Base-by-base conservation (phyloP, 352 stramenopile genomes). In the Globisporangium sylvaticum region DNA sequence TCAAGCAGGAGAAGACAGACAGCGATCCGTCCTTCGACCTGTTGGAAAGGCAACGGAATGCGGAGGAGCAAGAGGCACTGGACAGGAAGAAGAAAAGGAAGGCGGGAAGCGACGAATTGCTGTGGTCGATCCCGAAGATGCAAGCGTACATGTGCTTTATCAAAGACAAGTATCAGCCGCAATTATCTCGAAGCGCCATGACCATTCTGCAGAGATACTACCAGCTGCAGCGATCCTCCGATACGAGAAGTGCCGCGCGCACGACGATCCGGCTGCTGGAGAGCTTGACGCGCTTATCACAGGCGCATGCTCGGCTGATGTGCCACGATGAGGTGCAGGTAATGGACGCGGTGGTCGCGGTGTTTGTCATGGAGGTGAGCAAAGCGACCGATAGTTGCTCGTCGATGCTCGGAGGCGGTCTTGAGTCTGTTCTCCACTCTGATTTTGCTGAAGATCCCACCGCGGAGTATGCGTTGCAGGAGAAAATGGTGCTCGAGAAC, bases 201-300 rank as follows among this genome's bases (percentile, higher is more conserved):
- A 69, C 77, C 12, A 86, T 98, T 10, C 72, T 99, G 22, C 84
- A 97, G 71, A 82, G 81, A 4, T 97, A 98, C 73, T 98, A 98
- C 73, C 83, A 95, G 60, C 63, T 81, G 7, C 87, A 97, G 66
- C 77, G 85, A 14, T 77, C 79, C 15, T 82, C 75, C 4, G 85
- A 94, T 57, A 79, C 71, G 71, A 67, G 84, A 63, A 80, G 89
- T 75, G 74, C 83, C 29, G 71, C 82, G 58, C 83, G 90, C 6
- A 96, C 96, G 27, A 99, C 96, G 24, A 96, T 98, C 64, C 88
- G 96, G 20, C 87, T 99, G 67, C 73, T 99, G 0, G 95, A 99
- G 74, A 98, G 88, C 55, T 83, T 98, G 32, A 98, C 98, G 66
- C 88, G 97, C 6, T 64, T 99, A 4, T 76, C 89, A 7, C 86